Evolutionary conservation across 2,329 filamentous ascomycete species (phyloP), one percentile per base, ranked within the genome.

Genomic region (Boeremia exigua): DNA sequence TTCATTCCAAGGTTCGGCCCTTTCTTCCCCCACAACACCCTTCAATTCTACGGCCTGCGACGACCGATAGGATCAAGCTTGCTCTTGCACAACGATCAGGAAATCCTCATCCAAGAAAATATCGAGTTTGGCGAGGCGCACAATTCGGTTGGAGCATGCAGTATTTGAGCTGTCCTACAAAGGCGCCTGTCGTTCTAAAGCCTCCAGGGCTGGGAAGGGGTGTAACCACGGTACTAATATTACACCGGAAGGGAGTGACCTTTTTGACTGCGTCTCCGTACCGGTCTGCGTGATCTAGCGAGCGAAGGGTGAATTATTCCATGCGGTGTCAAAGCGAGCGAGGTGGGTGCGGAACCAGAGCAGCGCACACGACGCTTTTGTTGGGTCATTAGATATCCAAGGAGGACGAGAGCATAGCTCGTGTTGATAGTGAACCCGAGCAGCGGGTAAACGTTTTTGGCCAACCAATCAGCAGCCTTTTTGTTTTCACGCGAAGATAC

Each of bases 341-440:
- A 46, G 28, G 53, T 54, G 48, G 49, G 54, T 48, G 55, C 42
- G 43, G 49, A 48, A 53, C 43, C 46, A 54, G 51, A 33, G 53
- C 56, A 54, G 55, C 34, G 58, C 53, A 48, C 46, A 39, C 38
- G n/a, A 54, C 49, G 48, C 25, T 56, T 60, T 60, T 64, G 60
- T 61, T 63, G 65, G 60, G 59, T 57, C 49, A 57, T 48, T 23
- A 5, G 3, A 5, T 23, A 38, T 53, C 32, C 45, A 51, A 40
- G 47, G 48, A 54, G 37, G 50, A 58, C 54, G 37, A 44, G 55
- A 50, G 42, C 54, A 60, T 50, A 48, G 51, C 38, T 53, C 54
- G 54, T 46, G 54, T 58, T 59, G 56, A 55, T 54, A 39, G 54
- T 60, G 60, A 61, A 59, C 56, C 40, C 54, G 47, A 51, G 25